These are phyloP conservation scores for Neofusicoccum umdonicola DNA, from an alignment of 2,329 filamentous ascomycete species.

Conservation along the genomic window DNA sequence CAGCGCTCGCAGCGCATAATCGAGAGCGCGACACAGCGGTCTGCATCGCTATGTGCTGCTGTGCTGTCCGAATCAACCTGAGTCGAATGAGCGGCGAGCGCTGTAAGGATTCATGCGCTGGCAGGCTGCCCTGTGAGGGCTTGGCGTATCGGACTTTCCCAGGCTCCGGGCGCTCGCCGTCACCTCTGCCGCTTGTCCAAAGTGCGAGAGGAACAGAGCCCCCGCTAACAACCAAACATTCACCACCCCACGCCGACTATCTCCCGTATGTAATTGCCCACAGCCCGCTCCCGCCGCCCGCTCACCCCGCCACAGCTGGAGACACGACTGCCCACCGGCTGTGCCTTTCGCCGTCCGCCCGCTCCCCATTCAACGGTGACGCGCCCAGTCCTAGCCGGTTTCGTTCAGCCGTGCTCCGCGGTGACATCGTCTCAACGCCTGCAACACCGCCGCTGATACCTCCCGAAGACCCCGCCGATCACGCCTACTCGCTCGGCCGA, in stretches of 20 bases:
- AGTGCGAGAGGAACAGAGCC: slow-evolving; percentile 7
- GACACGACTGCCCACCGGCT: slow-evolving; percentile 9
- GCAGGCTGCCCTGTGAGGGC: slow-evolving; percentile 4
- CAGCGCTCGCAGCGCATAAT: slow-evolving; percentile 9
- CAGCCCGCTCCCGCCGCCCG: slow-evolving; percentile 1
- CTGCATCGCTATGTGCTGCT: slow-evolving; percentile 10
- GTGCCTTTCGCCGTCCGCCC: slow-evolving; percentile 11
- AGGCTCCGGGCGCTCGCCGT: slow-evolving; percentile 12
- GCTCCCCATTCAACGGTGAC: slow-evolving; percentile 17
- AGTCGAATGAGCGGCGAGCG: slow-evolving; percentile 12
- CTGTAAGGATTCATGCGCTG: slow-evolving; percentile 13
- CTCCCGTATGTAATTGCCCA: slow-evolving; percentile 16
- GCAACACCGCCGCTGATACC: slow-evolving; percentile 16
- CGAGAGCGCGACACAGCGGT: slow-evolving; percentile 9
- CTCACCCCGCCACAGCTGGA: slow-evolving; percentile 15
- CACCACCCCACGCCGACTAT: slow-evolving; percentile 15
- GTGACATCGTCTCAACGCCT: slow-evolving; percentile 17
- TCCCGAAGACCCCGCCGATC: slow-evolving; percentile 14
- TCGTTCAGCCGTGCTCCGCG: slow-evolving; percentile 17
- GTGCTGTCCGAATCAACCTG: background rate
- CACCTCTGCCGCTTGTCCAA: slow-evolving; percentile 14
- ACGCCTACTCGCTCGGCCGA: background rate
- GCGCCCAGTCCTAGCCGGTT: slow-evolving; percentile 18
- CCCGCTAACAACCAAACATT: slow-evolving; percentile 18
- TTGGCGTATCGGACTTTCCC: slow-evolving; percentile 17